Base-by-base conservation (phyloP, 2,329 filamentous ascomycete genomes). In the Xenoacremonium recifei region DNA sequence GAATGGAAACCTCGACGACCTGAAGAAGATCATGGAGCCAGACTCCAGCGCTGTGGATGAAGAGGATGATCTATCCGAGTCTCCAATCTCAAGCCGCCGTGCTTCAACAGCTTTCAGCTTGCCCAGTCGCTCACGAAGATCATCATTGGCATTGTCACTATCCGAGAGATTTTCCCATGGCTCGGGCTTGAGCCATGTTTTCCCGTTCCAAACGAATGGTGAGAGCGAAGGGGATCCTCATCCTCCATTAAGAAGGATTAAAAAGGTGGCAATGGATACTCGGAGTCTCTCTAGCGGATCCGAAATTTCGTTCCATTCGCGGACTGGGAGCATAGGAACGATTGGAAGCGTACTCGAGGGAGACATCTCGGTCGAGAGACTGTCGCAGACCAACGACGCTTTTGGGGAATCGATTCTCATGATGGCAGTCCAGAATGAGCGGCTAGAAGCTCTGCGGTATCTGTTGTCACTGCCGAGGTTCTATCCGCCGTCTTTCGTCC, bases 241-340 rank as follows among this genome's bases (percentile, higher is more conserved):
- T 3, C 46, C 56, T 7, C 57, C 65, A 4, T 40, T 60, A 3
- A 80, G 80, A 44, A 79, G 77, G 52, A 68, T 78, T 25, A 95
- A 93, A 64, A 89, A 78, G 52, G 92, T 97, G 1, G 88, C 89
- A 0, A 87, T 96, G 87, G 89, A 96, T 59, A 86, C 86, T 13
- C 76, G 90, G 51, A 96, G 92, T 56, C 77, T 95, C 63, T 96
- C 92, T 6, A 90, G 84, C 51, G 86, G 85, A 30, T 97, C 92
- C 0, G 87, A 85, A 25, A 80, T 87, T 37, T 97, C 92, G 0
- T 88, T 89, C 44, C 79, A 84, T 43, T 97, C 92, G 2, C 78
- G 85, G 43, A 84, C 89, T 1, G 84, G 81, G 34, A 96, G 90
- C 15, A 75, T 93, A 16, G 83, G 84, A 18, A 93, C 89, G 2